These are phyloP conservation scores for Sclerotiophoma versabilis DNA, from an alignment of 2,329 filamentous ascomycete genomes.

Conservation along the genomic window DNA sequence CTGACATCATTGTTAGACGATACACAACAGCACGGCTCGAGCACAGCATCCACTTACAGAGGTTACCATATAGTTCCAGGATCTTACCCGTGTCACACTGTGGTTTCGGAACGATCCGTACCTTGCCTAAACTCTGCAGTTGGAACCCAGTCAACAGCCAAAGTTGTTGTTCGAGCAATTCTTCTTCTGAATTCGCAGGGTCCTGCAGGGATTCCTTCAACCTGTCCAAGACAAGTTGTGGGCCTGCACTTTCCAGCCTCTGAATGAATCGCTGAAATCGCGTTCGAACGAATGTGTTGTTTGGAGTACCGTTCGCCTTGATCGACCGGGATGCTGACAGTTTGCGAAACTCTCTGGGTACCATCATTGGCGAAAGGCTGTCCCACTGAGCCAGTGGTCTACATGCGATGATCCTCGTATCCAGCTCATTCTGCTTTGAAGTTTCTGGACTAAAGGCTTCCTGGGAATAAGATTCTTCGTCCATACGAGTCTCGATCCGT, in stretches of 20 bases:
- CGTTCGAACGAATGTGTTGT: conserved; percentile 36
- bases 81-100: conserved; percentile 44
- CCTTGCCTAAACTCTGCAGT: conserved; percentile 43
- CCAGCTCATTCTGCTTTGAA: conserved; percentile 15
- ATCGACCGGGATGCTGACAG: conserved; percentile 21
- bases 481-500: conserved; percentile 28
- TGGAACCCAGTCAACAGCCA: conserved; percentile 68
- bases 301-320: conserved; percentile 27
- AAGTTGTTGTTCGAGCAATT: conserved; percentile 62
- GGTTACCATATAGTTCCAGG: conserved; percentile 50
- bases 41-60: conserved; percentile 43
- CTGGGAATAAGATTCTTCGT: conserved; percentile 24
- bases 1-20: conserved; percentile 42
- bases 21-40: conserved; percentile 26
- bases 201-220: conserved; percentile 58
- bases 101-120: conserved; percentile 30
- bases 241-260: conserved; percentile 62
- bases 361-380: conserved; percentile 34
- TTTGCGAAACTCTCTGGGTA: conserved; percentile 27
- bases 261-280: conserved; percentile 62
- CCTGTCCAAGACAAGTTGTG: conserved; percentile 61
- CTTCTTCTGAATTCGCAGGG: conserved; percentile 51
- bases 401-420: conserved; percentile 28
- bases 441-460: conserved; percentile 5
- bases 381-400: conserved; percentile 46